Conservation (phyloP, 1,139 yeast species). For the Taphrina betulina region DNA sequence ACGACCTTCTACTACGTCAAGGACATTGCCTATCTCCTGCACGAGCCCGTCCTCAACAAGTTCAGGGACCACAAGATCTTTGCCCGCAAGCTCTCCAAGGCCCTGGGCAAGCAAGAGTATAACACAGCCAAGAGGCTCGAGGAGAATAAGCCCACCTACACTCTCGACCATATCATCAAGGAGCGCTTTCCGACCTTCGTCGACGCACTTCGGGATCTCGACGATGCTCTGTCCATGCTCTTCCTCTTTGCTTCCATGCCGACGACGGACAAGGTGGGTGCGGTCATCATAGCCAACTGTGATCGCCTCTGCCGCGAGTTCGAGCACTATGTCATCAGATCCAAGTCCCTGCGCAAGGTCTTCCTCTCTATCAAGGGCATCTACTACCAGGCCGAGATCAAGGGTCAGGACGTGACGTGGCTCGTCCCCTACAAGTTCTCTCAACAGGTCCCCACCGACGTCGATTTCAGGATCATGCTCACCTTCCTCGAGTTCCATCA, state of each 20-base stretch:
- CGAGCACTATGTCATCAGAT: constrained; percentile 90
- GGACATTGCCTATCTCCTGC: constrained; percentile 90
- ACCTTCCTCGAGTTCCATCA: constrained; percentile 95
- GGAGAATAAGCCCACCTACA: constrained; percentile 75
- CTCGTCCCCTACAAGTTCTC: constrained; percentile 96
- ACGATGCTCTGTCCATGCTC: constrained; percentile 93
- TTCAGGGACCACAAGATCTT: constrained; percentile 95
- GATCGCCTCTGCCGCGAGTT: constrained; percentile 86
- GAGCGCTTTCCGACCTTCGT: constrained; percentile 93
- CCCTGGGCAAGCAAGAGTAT: constrained; percentile 89
- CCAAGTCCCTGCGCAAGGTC: constrained; percentile 76
- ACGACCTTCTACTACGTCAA: constrained; percentile 90
- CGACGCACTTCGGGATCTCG: constrained; percentile 89
- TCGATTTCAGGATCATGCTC: constrained; percentile 94
- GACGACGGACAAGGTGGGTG: constrained; percentile 78
- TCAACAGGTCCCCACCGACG: constrained; percentile 87
- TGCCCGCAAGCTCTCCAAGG: constrained; percentile 83
- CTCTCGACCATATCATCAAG: constrained; percentile 83
- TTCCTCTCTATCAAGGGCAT: constrained; percentile 97
- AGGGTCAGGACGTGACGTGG: constrained; percentile 95
- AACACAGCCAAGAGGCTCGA: constrained; percentile 85
- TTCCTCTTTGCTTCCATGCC: constrained; percentile 93
- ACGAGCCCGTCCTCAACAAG: constrained; percentile 88
- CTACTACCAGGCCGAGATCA: constrained; percentile 84
- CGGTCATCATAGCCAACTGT: constrained; percentile 81